Base-by-base conservation (phyloP, 2,329 filamentous ascomycete genomes). In the Pyrenochaeta sp. region DNA sequence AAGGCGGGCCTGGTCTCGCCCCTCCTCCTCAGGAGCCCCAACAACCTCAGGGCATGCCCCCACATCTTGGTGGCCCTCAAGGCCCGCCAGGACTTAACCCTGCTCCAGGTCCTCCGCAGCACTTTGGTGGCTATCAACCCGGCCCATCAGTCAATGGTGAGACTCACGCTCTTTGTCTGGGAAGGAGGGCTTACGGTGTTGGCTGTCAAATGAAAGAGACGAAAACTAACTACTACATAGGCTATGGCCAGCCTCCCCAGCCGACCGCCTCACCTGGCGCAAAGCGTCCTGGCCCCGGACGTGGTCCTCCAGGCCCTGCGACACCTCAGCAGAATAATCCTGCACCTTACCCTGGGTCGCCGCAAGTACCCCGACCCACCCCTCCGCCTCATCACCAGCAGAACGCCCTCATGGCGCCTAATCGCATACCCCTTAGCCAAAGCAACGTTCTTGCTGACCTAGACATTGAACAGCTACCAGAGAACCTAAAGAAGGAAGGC, bases 321-420 rank as follows among this genome's bases (percentile, higher is more conserved):
- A 96, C 94, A 51, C 92, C 93, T 49, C 91, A 96, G 74, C 90
- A 96, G 73, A 91, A 89, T 73, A 90, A 89, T 44, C 87, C 89
- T 41, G 87, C 92, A 45, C 88, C 91, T 18, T 96, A 96, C 68
- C 87, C 90, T 24, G 89, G 91, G 53, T 96, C 92, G 34, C 92
- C 93, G 36, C 89, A 95, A 72, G 65, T 69, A 3, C 87, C 89
- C 56, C 90, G 94, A 57, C 92, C 91, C 6, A 92, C 90, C 18
- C 76, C 90, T 77, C 76, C 81, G 23, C 78, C 77, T 6, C 67
- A 70, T 39, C 71, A 73, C 29, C 70, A 69, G 39, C 69, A 66
- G 23, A 63, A 61, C 48, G 60, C 65, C 4, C 57, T 66, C 44
- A 58, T 61, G 35, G 58, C 63, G 8, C 57, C 60, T 10, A 57